These are phyloP conservation scores for Ceratorhiza oryzae-sativae DNA, from an alignment of 1,284 basidiomycete genomes.

Conservation along the genomic window DNA sequence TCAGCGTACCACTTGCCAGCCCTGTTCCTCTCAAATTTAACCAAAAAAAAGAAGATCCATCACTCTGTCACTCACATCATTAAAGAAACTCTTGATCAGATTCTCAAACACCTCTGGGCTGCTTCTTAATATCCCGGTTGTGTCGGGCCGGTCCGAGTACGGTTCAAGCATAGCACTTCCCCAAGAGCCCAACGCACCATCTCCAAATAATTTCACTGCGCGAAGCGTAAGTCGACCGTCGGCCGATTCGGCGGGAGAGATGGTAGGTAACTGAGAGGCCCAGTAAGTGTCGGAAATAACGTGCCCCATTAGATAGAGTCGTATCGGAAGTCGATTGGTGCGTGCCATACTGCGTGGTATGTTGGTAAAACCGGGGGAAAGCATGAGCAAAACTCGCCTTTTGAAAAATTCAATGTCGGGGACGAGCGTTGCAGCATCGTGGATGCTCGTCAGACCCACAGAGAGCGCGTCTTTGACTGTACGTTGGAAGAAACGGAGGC, in stretches of 20 bases:
- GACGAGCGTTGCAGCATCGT: constrained; percentile 73
- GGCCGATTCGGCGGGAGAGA: constrained; percentile 58
- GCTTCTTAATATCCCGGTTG: constrained; percentile 71
- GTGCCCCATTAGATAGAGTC: constrained; percentile 80
- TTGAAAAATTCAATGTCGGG: constrained; percentile 70
- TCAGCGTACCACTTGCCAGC: constrained; percentile 54
- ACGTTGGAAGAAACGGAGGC: constrained; percentile 66
- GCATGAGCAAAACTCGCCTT: constrained; percentile 54
- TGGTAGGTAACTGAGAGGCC: constrained; percentile 59
- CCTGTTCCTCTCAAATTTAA: constrained; percentile 44
- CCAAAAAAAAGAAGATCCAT: background rate
- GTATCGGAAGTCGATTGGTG: constrained; percentile 51
- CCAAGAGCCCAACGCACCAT: constrained; percentile 89
- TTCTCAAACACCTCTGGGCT: constrained; percentile 61
- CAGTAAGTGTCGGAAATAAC: constrained; percentile 67
- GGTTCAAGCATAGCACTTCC: constrained; percentile 88
- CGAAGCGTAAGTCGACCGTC: constrained; percentile 72
- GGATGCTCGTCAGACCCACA: constrained; percentile 81
- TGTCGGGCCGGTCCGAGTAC: constrained; percentile 79
- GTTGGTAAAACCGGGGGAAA: constrained; percentile 3
- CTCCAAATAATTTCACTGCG: constrained; percentile 83
- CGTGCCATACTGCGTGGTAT: constrained; percentile 18
- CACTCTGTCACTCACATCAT: constrained; percentile 60
- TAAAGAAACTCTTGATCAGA: constrained; percentile 69
- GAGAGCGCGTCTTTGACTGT: constrained; percentile 72